These are phyloP conservation scores for Hymenoscyphus fraxineus DNA, from an alignment of 2,329 filamentous ascomycete species.

Conservation along the genomic window DNA sequence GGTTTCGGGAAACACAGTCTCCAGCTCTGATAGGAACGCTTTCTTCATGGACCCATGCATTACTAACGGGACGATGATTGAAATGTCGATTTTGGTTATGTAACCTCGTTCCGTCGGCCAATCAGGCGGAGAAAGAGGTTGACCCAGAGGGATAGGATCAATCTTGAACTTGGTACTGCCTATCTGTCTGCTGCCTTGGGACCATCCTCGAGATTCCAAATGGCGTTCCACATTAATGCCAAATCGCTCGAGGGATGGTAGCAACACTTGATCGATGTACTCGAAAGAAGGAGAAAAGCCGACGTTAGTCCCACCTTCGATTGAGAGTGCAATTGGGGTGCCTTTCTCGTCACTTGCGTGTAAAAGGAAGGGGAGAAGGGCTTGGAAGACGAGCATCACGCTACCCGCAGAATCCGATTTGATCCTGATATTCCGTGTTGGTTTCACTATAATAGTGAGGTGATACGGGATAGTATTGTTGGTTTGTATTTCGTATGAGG, in stretches of 20 bases:
- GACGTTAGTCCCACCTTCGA: conserved; percentile 58
- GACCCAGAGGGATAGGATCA: conserved; percentile 38
- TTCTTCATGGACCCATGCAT: conserved; percentile 42
- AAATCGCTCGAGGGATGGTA: conserved; percentile 52
- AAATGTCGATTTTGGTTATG: conserved; percentile 48
- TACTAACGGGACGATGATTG: conserved; percentile 46
- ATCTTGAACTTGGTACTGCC: conserved; percentile 44
- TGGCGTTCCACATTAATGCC: conserved; percentile 45
- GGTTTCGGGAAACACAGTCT: conserved; percentile 41
- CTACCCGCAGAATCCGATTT: conserved; percentile 51
- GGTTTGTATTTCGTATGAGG: too few species aligned
- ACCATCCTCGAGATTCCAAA: conserved; percentile 49
- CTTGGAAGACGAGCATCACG: conserved; percentile 55
- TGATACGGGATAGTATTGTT: too few species aligned
- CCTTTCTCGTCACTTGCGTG: conserved; percentile 46
- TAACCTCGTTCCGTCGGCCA: conserved; percentile 32
- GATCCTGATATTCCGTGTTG: conserved; percentile 49
- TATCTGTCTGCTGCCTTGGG: conserved; percentile 24
- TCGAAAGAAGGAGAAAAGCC: conserved; percentile 56
- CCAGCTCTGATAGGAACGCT: conserved; percentile 41
- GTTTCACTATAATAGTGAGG: too few species aligned
- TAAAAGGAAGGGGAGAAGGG: conserved; percentile 55
- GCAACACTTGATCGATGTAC: conserved; percentile 58
- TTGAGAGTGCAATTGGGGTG: conserved; percentile 46
- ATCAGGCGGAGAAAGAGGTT: conserved; percentile 36